phyloP scores from a whole-genome alignment of 2,329 filamentous ascomycete genomes.

The Penicillium brevicompactum region DNA sequence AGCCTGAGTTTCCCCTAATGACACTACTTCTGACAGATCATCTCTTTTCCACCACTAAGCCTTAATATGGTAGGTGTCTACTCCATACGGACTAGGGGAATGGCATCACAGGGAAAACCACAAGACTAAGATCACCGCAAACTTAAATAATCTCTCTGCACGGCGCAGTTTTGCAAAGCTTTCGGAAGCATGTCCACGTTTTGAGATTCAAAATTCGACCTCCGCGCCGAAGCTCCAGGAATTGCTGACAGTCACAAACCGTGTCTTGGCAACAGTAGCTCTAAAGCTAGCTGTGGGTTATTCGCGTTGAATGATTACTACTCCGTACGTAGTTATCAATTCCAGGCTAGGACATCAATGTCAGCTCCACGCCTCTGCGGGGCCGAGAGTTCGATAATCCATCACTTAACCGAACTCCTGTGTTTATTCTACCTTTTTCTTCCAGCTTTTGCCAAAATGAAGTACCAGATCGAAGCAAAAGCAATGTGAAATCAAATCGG shows the following conservation, averaged over 20 bases:
- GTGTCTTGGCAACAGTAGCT: not conserved
- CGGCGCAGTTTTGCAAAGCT: not conserved
- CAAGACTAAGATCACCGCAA: not conserved
- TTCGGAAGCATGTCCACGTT: not conserved
- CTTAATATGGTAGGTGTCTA: constrained; percentile 8
- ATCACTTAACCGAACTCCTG: constrained; percentile 4
- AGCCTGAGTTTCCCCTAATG: not conserved
- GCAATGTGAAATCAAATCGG: not conserved
- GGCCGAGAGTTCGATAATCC: constrained; percentile 14
- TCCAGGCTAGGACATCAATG: constrained; percentile 1
- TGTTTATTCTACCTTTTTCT: not conserved
- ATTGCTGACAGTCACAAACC: not conserved
- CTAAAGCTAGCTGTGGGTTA: not conserved
- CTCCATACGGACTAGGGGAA: too few relatives aligned
- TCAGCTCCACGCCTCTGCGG: constrained; percentile 19
- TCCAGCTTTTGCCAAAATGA: not conserved
- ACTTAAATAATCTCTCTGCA: not conserved
- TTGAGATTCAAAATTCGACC: not conserved
- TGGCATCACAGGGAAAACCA: not conserved
- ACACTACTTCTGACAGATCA: constrained; percentile 24
- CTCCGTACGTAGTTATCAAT: not conserved
- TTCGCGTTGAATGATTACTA: not conserved
- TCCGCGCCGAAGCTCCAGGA: not conserved
- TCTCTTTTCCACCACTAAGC: constrained; percentile 17
- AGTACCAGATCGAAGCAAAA: not conserved